Evolutionary conservation across 306 rosid genomes (phyloP).

Genomic region (Adenanthera pavonina): DNA sequence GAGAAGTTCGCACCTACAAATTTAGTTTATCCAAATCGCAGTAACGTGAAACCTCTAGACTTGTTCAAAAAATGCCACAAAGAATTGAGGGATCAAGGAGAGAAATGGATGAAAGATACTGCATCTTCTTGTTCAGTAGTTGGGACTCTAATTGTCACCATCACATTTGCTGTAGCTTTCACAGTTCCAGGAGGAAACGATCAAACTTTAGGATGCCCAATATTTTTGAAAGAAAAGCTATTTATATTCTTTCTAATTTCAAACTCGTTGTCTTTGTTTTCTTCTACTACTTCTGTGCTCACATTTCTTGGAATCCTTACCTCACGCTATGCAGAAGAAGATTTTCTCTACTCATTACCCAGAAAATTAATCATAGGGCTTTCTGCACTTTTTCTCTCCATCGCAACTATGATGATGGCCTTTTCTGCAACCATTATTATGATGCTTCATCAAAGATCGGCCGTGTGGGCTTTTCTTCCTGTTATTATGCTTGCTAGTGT

Average conservation of each 20-base stretch:
- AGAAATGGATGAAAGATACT: background rate
- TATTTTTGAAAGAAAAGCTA: background rate
- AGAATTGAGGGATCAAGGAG: background rate
- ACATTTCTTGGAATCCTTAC: background rate
- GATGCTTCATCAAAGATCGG: background rate
- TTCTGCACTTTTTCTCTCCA: background rate
- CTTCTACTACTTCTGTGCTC: background rate
- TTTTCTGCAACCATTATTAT: background rate
- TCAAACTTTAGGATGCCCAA: background rate
- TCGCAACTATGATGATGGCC: background rate
- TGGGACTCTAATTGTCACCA: background rate
- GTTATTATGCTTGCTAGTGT: background rate
- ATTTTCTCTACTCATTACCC: background rate
- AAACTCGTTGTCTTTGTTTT: background rate
- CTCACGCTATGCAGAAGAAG: background rate
- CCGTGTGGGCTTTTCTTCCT: background rate
- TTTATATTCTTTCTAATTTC: background rate
- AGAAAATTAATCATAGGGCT: background rate
- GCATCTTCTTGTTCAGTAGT: background rate
- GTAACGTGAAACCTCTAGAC: no score
- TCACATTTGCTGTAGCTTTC: background rate
- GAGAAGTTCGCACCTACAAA: no score
- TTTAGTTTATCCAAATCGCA: no score
- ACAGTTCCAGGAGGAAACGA: background rate
- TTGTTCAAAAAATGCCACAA: background rate